A percentile compares a stretch with the other conserved stretches of the same genome.
phyloP scores from a whole-genome alignment of 2,329 filamentous ascomycete species.

The Sporothrix protearum region DNA sequence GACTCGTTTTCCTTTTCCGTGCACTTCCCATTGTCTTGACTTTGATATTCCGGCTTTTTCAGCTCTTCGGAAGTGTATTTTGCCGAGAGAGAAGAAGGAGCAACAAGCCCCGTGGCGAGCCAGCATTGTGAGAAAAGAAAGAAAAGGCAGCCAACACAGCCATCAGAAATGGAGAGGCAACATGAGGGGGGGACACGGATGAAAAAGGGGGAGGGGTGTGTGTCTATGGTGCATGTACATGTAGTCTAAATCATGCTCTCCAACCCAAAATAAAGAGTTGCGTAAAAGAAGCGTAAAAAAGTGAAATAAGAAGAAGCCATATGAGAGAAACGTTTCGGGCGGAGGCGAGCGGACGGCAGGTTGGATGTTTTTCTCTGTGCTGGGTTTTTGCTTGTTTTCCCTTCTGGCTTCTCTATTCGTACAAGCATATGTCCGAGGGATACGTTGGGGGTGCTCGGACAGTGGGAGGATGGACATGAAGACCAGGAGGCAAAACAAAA shows the following conservation, averaged over 20 bases:
- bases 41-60: not conserved
- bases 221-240: not conserved
- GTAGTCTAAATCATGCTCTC: conserved; percentile 8
- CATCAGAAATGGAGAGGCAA: not conserved
- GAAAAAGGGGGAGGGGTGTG: not conserved
- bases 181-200: too few relatives aligned
- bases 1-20: too few relatives aligned
- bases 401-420: not conserved
- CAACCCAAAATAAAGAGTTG: not conserved
- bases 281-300: conserved; percentile 1
- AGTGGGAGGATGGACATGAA: not conserved
- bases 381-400: not conserved
- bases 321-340: not conserved
- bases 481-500: not conserved
- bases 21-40: not conserved
- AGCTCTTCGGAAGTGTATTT: not conserved
- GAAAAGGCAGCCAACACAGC: not conserved
- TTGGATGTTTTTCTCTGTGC: not conserved
- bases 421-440: not conserved
- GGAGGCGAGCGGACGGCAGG: not conserved
- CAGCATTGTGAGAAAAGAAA: not conserved
- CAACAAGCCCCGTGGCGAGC: not conserved
- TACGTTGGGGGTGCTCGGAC: not conserved
- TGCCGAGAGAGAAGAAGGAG: not conserved
- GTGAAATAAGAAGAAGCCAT: not conserved